Percentiles rank a stretch among this genome's conserved stretches.
Evolutionary conservation across 2,329 filamentous ascomycete genomes (phyloP).

Genomic region (Beauveria scarabaeidicola): DNA sequence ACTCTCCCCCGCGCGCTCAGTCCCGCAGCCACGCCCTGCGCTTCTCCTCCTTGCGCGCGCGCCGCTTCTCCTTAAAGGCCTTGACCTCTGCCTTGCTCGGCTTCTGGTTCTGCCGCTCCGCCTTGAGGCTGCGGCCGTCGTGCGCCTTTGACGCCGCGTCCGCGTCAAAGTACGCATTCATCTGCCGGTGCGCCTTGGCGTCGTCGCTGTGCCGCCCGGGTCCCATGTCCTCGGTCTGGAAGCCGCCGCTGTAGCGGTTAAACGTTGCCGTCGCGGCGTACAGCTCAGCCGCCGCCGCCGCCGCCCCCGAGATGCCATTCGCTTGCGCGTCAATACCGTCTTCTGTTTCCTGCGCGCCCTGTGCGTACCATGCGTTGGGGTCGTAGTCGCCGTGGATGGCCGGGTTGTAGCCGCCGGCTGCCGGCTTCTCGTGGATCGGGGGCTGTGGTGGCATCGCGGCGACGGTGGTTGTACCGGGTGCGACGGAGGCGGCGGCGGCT

Average conservation of each 20-base stretch:
- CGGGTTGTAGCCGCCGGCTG: constrained; percentile 80
- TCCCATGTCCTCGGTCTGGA: constrained; percentile 59
- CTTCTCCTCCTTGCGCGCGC: constrained; percentile 89
- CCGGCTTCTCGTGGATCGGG: constrained; percentile 27
- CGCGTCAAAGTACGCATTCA: constrained; percentile 93
- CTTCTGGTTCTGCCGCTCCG: constrained; percentile 79
- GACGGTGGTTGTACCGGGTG: constrained; percentile 12
- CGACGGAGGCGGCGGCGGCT: constrained; percentile 21
- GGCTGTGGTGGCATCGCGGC: constrained; percentile 21
- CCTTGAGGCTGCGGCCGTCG: constrained; percentile 82
- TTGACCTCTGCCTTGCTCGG: constrained; percentile 79
- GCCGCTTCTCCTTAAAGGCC: constrained; percentile 82
- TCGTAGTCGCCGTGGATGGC: constrained; percentile 96
- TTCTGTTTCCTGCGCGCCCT: constrained; percentile 30
- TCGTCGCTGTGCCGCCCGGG: constrained; percentile 78
- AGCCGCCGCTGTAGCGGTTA: constrained; percentile 83
- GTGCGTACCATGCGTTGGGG: constrained; percentile 88
- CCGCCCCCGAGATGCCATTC: constrained; percentile 8
- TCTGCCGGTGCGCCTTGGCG: constrained; percentile 76
- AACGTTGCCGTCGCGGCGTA: constrained; percentile 70
- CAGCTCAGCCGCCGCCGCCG: constrained; percentile 31
- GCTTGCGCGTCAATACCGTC: constrained; percentile 21
- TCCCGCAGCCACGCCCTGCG: constrained; percentile 83
- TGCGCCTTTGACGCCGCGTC: constrained; percentile 88
- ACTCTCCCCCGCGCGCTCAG: constrained; percentile 33